Evolutionary conservation across 345 rosid species (phyloP).

Genomic region (Salix exigua): DNA sequence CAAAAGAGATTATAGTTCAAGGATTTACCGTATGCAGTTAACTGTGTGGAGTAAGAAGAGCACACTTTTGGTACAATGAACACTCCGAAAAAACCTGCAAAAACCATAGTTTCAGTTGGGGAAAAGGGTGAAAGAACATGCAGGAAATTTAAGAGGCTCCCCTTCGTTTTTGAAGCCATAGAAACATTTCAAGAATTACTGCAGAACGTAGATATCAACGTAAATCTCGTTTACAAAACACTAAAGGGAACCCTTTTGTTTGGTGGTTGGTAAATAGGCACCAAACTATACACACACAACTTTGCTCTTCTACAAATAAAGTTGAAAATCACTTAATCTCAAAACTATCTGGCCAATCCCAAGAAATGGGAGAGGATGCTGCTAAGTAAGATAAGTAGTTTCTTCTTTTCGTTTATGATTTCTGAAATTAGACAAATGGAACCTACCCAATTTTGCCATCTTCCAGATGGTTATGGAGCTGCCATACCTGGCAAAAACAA

Average conservation of each 20-base stretch:
- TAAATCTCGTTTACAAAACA: background rate
- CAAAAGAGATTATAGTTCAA: background rate
- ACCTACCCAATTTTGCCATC: slow-evolving; percentile 76
- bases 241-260: background rate
- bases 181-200: background rate
- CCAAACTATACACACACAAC: background rate
- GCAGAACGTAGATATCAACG: background rate
- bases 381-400: background rate
- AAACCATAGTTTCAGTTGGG: background rate
- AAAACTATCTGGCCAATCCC: background rate
- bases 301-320: too few relatives aligned
- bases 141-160: slow-evolving; percentile 2
- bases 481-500: slow-evolving; percentile 75
- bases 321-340: too few relatives aligned
- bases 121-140: background rate
- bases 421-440: background rate
- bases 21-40: slow-evolving; percentile 60
- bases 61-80: slow-evolving; percentile 73
- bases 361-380: too few relatives aligned
- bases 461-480: slow-evolving; percentile 84
- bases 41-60: slow-evolving; percentile 57
- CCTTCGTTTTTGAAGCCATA: background rate
- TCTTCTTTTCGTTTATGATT: background rate
- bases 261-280: background rate
- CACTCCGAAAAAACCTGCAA: slow-evolving; percentile 75